Conservation (phyloP, 495 filamentous ascomycete species). For the Aspergillus sclerotioniger region DNA sequence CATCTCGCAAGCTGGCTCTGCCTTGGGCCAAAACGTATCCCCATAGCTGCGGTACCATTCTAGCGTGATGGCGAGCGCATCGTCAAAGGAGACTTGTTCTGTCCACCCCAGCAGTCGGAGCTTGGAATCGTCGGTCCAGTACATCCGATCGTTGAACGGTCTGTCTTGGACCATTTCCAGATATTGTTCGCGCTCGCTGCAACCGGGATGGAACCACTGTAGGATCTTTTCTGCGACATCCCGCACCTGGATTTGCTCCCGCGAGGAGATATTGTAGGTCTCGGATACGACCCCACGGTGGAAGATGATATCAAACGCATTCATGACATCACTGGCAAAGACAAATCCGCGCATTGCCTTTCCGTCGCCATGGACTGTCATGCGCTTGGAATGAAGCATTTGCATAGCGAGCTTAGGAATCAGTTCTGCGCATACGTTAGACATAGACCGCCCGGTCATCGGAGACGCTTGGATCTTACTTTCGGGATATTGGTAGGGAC, state of each 20-base stretch:
- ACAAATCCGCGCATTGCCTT: not conserved
- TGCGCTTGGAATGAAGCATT: not conserved
- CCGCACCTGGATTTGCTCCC: not conserved
- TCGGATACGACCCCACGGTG: constrained; percentile 1
- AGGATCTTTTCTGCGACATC: constrained; percentile 8
- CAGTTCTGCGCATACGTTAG: not conserved
- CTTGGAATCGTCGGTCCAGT: constrained; percentile 13
- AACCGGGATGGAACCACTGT: not conserved
- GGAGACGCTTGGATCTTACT: constrained; percentile 47
- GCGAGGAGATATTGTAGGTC: constrained; percentile 9
- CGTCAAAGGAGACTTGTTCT: constrained; percentile 1
- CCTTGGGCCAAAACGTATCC: constrained; percentile 5
- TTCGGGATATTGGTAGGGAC: constrained; percentile 75
- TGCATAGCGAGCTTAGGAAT: constrained; percentile 7
- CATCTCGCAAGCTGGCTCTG: not conserved
- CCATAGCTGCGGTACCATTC: not conserved
- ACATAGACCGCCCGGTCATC: not conserved
- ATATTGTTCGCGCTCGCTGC: not conserved
- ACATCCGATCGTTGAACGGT: constrained; percentile 11
- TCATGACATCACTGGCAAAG: constrained; percentile 1
- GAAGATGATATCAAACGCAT: constrained; percentile 5
- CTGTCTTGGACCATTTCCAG: constrained; percentile 4
- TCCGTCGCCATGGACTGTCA: constrained; percentile 7
- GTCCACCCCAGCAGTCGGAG: constrained; percentile 7
- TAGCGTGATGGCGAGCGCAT: not conserved